These are phyloP conservation scores for Pulveroboletus sp. DNA, from an alignment of 768 basidiomycete genomes.

Conservation along the genomic window DNA sequence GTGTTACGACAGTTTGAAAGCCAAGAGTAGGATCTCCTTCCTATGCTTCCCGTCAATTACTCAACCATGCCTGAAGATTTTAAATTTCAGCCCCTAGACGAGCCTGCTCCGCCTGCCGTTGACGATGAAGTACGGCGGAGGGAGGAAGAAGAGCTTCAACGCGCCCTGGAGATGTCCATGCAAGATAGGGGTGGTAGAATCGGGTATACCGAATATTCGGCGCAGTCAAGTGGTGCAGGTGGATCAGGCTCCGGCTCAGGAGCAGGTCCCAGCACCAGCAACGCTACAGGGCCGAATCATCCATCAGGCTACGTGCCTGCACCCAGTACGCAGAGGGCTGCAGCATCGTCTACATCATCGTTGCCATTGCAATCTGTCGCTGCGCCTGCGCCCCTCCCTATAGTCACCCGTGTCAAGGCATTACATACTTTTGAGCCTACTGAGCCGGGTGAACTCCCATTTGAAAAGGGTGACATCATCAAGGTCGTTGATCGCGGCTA, in stretches of 20 bases:
- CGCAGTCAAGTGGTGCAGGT: slow-evolving; percentile 34
- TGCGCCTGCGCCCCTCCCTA: slow-evolving; percentile 20
- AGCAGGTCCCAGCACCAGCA: slow-evolving; percentile 22
- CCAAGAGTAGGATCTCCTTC: slow-evolving; percentile 57
- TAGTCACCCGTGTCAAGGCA: slow-evolving; percentile 82
- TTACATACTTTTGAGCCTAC: slow-evolving; percentile 85
- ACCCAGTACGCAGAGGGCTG: slow-evolving; percentile 39
- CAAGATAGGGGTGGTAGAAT: slow-evolving; percentile 81
- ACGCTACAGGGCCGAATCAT: slow-evolving; percentile 33
- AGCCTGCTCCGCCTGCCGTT: slow-evolving; percentile 61
- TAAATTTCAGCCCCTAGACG: slow-evolving; percentile 59
- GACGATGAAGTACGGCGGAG: slow-evolving; percentile 77
- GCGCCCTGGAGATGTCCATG: slow-evolving; percentile 90
- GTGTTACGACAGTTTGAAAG: slow-evolving; percentile 73
- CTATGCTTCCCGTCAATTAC: background rate
- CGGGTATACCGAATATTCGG: slow-evolving; percentile 46
- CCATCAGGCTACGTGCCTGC: slow-evolving; percentile 57
- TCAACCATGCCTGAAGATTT: slow-evolving; percentile 45
- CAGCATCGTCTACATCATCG: slow-evolving; percentile 27
- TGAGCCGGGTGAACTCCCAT: slow-evolving; percentile 85
- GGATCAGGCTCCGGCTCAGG: slow-evolving; percentile 24
- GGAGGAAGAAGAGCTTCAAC: slow-evolving; percentile 93
- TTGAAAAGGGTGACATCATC: slow-evolving; percentile 90
- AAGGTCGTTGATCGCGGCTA: slow-evolving; percentile 92
- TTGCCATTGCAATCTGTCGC: slow-evolving; percentile 20